Base-by-base conservation (phyloP, 768 basidiomycete genomes). In the Hemileccinum impolitum region DNA sequence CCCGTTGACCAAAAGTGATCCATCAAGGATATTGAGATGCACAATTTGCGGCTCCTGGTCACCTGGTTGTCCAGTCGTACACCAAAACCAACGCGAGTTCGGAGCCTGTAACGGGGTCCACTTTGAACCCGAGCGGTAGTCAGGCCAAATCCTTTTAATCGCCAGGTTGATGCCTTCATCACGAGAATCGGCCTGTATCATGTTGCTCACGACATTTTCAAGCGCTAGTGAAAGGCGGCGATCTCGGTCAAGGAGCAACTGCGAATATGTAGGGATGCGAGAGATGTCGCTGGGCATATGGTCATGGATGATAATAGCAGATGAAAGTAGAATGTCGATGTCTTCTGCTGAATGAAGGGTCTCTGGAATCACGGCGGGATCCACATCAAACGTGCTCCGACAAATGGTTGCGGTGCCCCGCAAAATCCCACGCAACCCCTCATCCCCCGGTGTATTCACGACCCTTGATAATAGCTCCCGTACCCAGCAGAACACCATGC, bases 1-100 rank as follows among this genome's bases (percentile, higher is more conserved):
- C 9, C 76, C 77, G 12, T 72, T 57, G 9, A 79, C 63, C n/a
- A 77, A 63, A 1, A 80, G 58, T 19, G 56, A 42, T 11, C 76
- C 77, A 14, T 65, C 55, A 3, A 78, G 50, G 1, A 79, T 28
- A 46, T 80, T 70, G 17, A 75, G 59, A 40, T 70, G 65, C 6
- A 78, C 62, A n/a, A 17, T 42, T 39, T 71, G 69, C 19, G 56
- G 50, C 25, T 26, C 7, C 46, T 45, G 45, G 6, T 28, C 57
- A 49, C 15, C 39, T 50, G 42, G 39, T 1, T 45, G 9, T 6
- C 47, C 40, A 0, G 73, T 68, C 14, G 18, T 42, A 14, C 59
- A 64, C 7, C 32, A 47, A 12, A 71, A 6, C 70, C 72, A 72
- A 15, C 62, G 62, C 6, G 61, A 51, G 36, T 58, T 60, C 2